phyloP scores from a whole-genome alignment of 257 asterid species.

The Linaria vulgaris region DNA sequence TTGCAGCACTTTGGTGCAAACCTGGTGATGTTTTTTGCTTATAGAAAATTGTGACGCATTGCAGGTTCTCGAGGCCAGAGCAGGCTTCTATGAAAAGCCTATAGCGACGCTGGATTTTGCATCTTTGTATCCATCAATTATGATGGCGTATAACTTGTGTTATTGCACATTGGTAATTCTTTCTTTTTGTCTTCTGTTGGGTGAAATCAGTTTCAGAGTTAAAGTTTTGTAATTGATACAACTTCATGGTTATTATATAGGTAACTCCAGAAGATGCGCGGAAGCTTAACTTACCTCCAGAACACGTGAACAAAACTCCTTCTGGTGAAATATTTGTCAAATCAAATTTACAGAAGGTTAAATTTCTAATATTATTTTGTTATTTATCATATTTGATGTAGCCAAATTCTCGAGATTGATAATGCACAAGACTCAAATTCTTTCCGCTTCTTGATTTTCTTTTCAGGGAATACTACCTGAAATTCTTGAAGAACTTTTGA shows the following conservation, averaged over 20 bases:
- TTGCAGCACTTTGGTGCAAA: conserved; percentile 16
- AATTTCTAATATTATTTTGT: conserved; percentile 13
- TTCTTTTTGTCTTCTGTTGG: conserved; percentile 9
- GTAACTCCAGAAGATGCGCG: conserved; percentile 80
- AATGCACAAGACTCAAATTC: conserved; percentile 7
- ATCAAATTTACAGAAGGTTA: conserved; percentile 83
- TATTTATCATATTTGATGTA: conserved; percentile 13
- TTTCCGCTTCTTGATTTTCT: conserved; percentile 23
- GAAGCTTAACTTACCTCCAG: conserved; percentile 87
- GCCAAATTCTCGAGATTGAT: conserved; percentile 8
- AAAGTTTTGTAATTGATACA: conserved; percentile 12
- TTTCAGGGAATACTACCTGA: conserved; percentile 95
- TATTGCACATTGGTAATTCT: conserved; percentile 84
- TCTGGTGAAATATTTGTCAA: conserved; percentile 96
- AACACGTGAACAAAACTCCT: conserved; percentile 84
- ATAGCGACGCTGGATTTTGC: conserved; percentile 99
- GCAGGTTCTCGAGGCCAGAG: conserved; percentile 94
- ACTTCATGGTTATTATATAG: conserved; percentile 40
- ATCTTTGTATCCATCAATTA: conserved; percentile 93
- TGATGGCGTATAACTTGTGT: conserved; percentile 99
- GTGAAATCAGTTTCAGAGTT: neutral
- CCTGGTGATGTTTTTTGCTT: conserved; percentile 18
- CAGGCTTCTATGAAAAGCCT: conserved; percentile 95
- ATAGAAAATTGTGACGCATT: conserved; percentile 19
- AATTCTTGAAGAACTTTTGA: conserved; percentile 94